These are phyloP conservation scores for Penicillium canariense DNA, from an alignment of 495 filamentous ascomycete species.

Conservation along the genomic window DNA sequence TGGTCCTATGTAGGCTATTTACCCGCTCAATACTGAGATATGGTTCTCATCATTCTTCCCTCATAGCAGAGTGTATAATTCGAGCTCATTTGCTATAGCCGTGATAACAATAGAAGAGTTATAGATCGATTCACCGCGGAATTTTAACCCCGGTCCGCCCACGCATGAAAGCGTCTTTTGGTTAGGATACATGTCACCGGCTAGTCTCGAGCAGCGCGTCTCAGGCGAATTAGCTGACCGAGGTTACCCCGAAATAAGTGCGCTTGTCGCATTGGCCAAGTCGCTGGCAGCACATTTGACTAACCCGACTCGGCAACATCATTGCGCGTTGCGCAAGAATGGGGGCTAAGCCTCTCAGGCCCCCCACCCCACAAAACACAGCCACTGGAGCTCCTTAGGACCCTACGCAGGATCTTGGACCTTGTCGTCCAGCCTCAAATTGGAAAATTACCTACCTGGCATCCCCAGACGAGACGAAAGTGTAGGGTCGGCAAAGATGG, in stretches of 20 bases:
- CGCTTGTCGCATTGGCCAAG: not conserved
- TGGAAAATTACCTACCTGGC: not conserved
- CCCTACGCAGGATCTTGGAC: not conserved
- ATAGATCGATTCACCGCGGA: no score
- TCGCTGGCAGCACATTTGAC: not conserved
- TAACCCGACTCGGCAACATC: not conserved
- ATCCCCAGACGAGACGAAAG: not conserved
- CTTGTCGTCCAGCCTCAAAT: not conserved
- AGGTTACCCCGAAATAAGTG: no score
- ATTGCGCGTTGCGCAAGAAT: not conserved
- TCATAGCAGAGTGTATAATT: not conserved
- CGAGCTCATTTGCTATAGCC: not conserved
- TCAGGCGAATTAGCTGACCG: no score
- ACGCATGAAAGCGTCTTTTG: no score
- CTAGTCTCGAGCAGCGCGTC: no score
- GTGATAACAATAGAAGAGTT: no score
- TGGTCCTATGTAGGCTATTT: not conserved
- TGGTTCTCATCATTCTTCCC: not conserved
- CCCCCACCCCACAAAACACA: not conserved
- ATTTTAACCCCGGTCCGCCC: no score
- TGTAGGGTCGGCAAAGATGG: slow-evolving; percentile 7
- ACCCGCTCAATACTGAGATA: not conserved
- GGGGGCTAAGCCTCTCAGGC: not conserved
- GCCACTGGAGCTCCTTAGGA: not conserved
- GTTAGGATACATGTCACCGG: no score